Evolutionary conservation across 768 basidiomycete species (phyloP).

Genomic region (Xerocomellus chrysenteron): DNA sequence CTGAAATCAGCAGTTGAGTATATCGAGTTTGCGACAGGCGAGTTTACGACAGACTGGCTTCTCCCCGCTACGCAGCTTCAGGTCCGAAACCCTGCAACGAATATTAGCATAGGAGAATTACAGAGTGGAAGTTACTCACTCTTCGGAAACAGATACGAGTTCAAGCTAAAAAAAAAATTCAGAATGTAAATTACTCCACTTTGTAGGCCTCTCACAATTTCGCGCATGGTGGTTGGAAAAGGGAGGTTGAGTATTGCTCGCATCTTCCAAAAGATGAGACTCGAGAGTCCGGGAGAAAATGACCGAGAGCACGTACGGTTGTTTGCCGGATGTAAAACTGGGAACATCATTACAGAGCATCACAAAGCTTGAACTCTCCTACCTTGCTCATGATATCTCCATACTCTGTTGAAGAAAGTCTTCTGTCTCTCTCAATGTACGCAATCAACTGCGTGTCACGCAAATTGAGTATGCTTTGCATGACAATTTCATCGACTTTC

Average conservation of each 20-base stretch:
- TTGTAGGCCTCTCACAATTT: slow-evolving; percentile 52
- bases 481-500: slow-evolving; percentile 70
- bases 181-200: not conserved
- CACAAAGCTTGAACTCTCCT: slow-evolving; percentile 10
- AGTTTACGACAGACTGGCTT: slow-evolving; percentile 49
- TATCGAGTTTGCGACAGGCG: not conserved
- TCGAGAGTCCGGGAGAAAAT: not conserved
- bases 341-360: slow-evolving; percentile 3
- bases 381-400: slow-evolving; percentile 91
- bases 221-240: slow-evolving; percentile 52
- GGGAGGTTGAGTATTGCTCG: slow-evolving; percentile 59
- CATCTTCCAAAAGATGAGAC: slow-evolving; percentile 49
- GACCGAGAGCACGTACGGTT: slow-evolving; percentile 45
- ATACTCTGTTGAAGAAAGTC: slow-evolving; percentile 64
- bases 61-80: slow-evolving; percentile 73
- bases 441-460: slow-evolving; percentile 60
- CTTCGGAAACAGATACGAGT: slow-evolving; percentile 60
- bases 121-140: slow-evolving; percentile 42
- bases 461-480: slow-evolving; percentile 59
- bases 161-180: slow-evolving; percentile 50
- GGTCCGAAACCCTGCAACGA: slow-evolving; percentile 55
- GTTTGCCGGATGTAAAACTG: slow-evolving; percentile 75
- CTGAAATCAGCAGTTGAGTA: slow-evolving; percentile 21
- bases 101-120: not conserved
- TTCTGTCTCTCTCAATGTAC: slow-evolving; percentile 40